Percentiles rank a stretch among this genome's conserved stretches.
These are phyloP conservation scores for Suillus subaureus DNA, from an alignment of 768 basidiomycete genomes.

Conservation along the genomic window DNA sequence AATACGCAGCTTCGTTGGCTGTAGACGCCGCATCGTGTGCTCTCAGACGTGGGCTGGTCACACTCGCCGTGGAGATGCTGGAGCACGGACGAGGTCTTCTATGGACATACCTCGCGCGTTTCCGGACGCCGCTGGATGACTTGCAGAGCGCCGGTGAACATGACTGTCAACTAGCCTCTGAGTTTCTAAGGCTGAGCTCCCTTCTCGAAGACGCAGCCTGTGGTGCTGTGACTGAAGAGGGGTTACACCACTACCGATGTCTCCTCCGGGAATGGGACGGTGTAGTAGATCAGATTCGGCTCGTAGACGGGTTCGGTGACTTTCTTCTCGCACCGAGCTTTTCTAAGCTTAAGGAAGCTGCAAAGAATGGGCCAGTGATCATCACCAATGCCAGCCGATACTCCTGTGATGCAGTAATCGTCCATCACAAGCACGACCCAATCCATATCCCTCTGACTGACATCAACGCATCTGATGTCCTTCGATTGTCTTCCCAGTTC, in stretches of 20 bases:
- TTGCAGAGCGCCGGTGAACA: slow-evolving; percentile 24
- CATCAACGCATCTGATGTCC: slow-evolving; percentile 11
- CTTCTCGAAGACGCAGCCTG: slow-evolving; percentile 18
- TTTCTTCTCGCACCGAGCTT: slow-evolving; percentile 32
- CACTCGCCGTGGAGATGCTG: slow-evolving; percentile 32
- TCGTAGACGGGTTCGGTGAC: slow-evolving; percentile 31
- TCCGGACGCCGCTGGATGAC: slow-evolving; percentile 27
- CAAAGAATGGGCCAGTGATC: slow-evolving; percentile 38
- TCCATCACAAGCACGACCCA: slow-evolving; percentile 14
- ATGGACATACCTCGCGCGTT: slow-evolving; percentile 36
- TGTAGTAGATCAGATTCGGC: slow-evolving; percentile 31
- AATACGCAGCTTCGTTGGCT: slow-evolving; percentile 21
- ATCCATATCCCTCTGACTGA: slow-evolving; percentile 24
- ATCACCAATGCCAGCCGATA: slow-evolving; percentile 32
- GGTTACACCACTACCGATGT: slow-evolving; percentile 20
- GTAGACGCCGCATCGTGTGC: slow-evolving; percentile 31
- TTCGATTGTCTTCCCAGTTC: slow-evolving; percentile 1
- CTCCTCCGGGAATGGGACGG: slow-evolving; percentile 30
- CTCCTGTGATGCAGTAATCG: slow-evolving; percentile 27
- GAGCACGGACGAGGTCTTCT: slow-evolving; percentile 36
- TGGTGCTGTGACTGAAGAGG: slow-evolving; percentile 10
- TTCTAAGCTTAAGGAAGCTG: slow-evolving; percentile 27
- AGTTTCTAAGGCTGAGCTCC: slow-evolving; percentile 23
- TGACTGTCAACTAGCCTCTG: slow-evolving; percentile 20
- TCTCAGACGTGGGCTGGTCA: slow-evolving; percentile 22